These are phyloP conservation scores for Microcera coccophila DNA, from an alignment of 2,329 filamentous ascomycete species.

Conservation along the genomic window DNA sequence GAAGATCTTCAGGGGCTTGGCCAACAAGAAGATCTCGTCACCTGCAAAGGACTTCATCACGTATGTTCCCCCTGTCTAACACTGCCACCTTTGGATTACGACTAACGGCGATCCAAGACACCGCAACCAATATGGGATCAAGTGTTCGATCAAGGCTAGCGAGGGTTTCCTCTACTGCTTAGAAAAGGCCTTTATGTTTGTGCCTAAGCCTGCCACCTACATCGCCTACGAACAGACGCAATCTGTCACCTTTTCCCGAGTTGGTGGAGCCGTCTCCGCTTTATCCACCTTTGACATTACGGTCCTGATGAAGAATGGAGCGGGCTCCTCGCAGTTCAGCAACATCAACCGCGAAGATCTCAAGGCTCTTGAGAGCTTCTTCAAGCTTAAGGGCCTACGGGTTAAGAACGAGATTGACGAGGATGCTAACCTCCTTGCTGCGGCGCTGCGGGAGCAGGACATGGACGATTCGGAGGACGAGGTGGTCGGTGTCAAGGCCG, in stretches of 20 bases:
- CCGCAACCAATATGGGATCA: slow-evolving; percentile 90
- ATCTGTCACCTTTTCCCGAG: slow-evolving; percentile 90
- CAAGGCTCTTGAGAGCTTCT: slow-evolving; percentile 93
- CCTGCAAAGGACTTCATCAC: slow-evolving; percentile 92
- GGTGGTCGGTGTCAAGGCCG: slow-evolving; percentile 63
- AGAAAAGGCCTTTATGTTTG: slow-evolving; percentile 98
- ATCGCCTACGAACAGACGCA: slow-evolving; percentile 91
- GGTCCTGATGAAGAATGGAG: slow-evolving; percentile 81
- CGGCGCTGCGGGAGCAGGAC: slow-evolving; percentile 77
- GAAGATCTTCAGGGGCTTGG: slow-evolving; percentile 90
- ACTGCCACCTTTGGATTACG: neutral
- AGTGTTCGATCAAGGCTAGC: slow-evolving; percentile 99
- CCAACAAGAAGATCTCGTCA: slow-evolving; percentile 90
- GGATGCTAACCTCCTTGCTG: slow-evolving; percentile 75
- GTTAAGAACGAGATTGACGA: slow-evolving; percentile 99
- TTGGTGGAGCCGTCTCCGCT: slow-evolving; percentile 88
- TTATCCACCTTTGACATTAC: slow-evolving; percentile 97
- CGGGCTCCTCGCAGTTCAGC: slow-evolving; percentile 89
- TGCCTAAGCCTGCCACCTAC: slow-evolving; percentile 96
- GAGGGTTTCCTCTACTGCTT: slow-evolving; percentile 96
- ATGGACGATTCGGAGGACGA: slow-evolving; percentile 83
- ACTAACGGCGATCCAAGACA: slow-evolving; percentile 53
- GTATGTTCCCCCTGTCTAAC: slow-evolving; percentile 36
- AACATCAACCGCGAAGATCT: slow-evolving; percentile 99
- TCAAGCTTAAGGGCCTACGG: slow-evolving; percentile 89